These are phyloP conservation scores for Cercospora sp. DNA, from an alignment of 2,329 filamentous ascomycete genomes.

Conservation along the genomic window DNA sequence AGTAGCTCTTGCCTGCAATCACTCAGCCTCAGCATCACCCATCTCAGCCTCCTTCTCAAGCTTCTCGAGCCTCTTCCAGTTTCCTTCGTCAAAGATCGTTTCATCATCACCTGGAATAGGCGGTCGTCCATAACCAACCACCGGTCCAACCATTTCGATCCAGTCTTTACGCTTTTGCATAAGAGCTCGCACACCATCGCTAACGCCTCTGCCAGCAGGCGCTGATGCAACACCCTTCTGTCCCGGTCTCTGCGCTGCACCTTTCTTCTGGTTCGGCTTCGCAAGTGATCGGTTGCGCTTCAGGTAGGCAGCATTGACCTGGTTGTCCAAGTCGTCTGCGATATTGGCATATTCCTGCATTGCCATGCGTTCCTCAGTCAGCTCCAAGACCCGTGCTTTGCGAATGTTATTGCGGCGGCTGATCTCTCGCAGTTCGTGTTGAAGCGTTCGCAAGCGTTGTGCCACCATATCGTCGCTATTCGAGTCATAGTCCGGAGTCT, in stretches of 20 bases:
- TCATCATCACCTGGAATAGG: constrained; percentile 72
- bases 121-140: constrained; percentile 81
- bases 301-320: constrained; percentile 91
- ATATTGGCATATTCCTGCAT: constrained; percentile 97
- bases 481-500: constrained; percentile 75
- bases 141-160: constrained; percentile 86
- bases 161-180: constrained; percentile 90
- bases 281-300: constrained; percentile 87
- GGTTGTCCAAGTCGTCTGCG: constrained; percentile 90
- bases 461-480: constrained; percentile 94
- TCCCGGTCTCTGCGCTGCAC: constrained; percentile 54
- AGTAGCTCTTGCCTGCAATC: background rate
- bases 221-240: constrained; percentile 71
- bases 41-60: constrained; percentile 79
- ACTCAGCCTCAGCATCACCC: constrained; percentile 43
- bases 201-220: constrained; percentile 73
- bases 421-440: constrained; percentile 77
- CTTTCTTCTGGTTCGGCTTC: constrained; percentile 82
- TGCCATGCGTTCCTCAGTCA: constrained; percentile 89
- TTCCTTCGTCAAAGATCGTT: constrained; percentile 70
- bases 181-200: constrained; percentile 83
- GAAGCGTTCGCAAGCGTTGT: constrained; percentile 80
- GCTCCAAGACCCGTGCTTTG: constrained; percentile 80
- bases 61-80: constrained; percentile 73
- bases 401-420: constrained; percentile 86